Conservation (phyloP, 768 basidiomycete species). For the Neoboletus brunneissimus region DNA sequence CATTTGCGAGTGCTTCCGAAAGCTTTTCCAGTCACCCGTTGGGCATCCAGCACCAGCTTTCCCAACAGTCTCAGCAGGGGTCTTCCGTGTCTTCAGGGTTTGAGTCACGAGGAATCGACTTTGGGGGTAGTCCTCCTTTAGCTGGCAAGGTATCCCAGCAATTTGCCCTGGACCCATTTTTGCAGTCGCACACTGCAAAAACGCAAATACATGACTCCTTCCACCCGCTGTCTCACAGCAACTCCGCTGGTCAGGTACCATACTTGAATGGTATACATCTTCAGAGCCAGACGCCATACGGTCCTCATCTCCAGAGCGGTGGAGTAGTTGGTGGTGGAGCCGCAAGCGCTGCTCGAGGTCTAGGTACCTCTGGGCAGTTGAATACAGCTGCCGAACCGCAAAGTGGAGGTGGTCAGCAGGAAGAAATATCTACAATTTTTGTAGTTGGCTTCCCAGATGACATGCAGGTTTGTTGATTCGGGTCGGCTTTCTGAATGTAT, state of each 20-base stretch:
- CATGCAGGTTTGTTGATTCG: constrained; percentile 72
- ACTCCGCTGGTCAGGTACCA: constrained; percentile 31
- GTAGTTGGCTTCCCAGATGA: constrained; percentile 99
- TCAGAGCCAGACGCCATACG: constrained; percentile 75
- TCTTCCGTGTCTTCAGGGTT: constrained; percentile 22
- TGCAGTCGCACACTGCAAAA: constrained; percentile 30
- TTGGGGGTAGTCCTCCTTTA: constrained; percentile 27
- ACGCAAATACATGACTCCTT: constrained; percentile 35
- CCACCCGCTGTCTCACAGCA: constrained; percentile 32
- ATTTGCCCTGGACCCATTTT: constrained; percentile 34
- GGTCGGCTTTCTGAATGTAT: constrained; percentile 3
- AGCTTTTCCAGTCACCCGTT: constrained; percentile 27
- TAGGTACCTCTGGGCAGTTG: constrained; percentile 30
- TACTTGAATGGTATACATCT: constrained; percentile 47
- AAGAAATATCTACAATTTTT: constrained; percentile 96
- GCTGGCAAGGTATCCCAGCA: constrained; percentile 29
- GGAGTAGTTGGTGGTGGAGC: constrained; percentile 28
- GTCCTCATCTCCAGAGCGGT: constrained; percentile 57
- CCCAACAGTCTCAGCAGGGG: constrained; percentile 35
- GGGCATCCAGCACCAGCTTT: constrained; percentile 33
- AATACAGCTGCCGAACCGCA: constrained; percentile 25
- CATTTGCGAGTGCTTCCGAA: constrained; percentile 25
- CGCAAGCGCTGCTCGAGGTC: constrained; percentile 23
- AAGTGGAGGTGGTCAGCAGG: constrained; percentile 41
- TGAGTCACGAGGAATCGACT: constrained; percentile 34